These are phyloP conservation scores for Lachancea thermotolerans DNA, from an alignment of 805 yeast genomes.

Conservation along the genomic window DNA sequence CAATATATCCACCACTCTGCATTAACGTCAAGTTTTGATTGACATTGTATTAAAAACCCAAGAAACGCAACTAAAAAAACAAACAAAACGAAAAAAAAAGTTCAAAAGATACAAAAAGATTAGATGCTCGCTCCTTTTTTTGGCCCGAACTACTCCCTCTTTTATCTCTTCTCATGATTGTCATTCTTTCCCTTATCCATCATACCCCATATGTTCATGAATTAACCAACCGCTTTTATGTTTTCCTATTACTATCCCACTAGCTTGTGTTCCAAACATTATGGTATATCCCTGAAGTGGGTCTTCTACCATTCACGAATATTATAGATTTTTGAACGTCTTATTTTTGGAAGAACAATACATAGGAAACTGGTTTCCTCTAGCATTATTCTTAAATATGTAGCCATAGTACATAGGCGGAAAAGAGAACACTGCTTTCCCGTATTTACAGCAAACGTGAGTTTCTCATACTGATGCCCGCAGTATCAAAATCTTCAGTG, in stretches of 20 bases:
- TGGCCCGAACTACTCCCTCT: not conserved
- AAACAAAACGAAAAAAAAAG: not conserved
- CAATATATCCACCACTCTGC: conserved; percentile 2
- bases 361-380: conserved; percentile 5
- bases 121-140: too few species aligned
- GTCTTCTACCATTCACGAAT: not conserved
- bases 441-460: not conserved
- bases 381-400: conserved; percentile 5
- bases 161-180: not conserved
- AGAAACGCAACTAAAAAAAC: conserved; percentile 3
- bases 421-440: not conserved
- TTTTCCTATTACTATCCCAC: too few species aligned
- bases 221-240: too few species aligned
- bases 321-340: not conserved
- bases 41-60: conserved; percentile 9
- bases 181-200: not conserved
- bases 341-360: not conserved
- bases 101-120: not conserved
- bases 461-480: conserved; percentile 2
- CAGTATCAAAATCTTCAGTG: conserved; percentile 1
- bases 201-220: not conserved
- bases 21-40: not conserved
- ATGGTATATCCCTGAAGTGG: too few species aligned
- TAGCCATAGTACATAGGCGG: not conserved
- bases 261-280: too few species aligned